A percentile compares a stretch with the other conserved stretches of the same genome.
phyloP scores from a whole-genome alignment of 2,329 filamentous ascomycete genomes.

The Exophiala dermatitidis region DNA sequence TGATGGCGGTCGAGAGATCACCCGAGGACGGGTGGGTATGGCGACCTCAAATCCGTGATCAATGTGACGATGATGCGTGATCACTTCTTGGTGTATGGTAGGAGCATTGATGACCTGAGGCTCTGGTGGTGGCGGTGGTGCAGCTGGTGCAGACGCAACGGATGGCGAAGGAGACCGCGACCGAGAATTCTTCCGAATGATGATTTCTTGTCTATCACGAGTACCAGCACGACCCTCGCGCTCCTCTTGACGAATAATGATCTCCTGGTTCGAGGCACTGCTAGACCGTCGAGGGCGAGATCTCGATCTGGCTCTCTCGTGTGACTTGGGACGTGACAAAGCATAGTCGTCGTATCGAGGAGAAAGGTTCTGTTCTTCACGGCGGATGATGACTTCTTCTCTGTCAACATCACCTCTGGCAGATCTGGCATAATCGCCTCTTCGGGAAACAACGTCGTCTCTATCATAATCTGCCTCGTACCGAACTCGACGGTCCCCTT shows the following conservation, averaged over 20 bases:
- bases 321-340: constrained; percentile 25
- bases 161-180: constrained; percentile 23
- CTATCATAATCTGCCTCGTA: constrained; percentile 12
- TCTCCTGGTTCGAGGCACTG: constrained; percentile 31
- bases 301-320: constrained; percentile 26
- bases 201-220: constrained; percentile 31
- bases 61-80: constrained; percentile 79
- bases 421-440: constrained; percentile 25
- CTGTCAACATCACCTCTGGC: constrained; percentile 16
- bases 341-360: constrained; percentile 25
- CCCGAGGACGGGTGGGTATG: constrained; percentile 33
- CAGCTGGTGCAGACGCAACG: constrained; percentile 33
- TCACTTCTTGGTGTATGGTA: constrained; percentile 78
- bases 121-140: constrained; percentile 47
- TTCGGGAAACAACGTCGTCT: constrained; percentile 11
- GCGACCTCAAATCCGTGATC: constrained; percentile 60
- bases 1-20: constrained; percentile 32
- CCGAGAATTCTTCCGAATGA: constrained; percentile 34
- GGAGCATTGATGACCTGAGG: constrained; percentile 65
- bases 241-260: constrained; percentile 37
- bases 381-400: constrained; percentile 34
- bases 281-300: constrained; percentile 26
- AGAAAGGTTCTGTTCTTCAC: constrained; percentile 31
- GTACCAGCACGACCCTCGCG: constrained; percentile 30
- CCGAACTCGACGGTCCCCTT: constrained; percentile 23